phyloP scores from a whole-genome alignment of 306 rosid species.

The Pyrus pyrifolia region DNA sequence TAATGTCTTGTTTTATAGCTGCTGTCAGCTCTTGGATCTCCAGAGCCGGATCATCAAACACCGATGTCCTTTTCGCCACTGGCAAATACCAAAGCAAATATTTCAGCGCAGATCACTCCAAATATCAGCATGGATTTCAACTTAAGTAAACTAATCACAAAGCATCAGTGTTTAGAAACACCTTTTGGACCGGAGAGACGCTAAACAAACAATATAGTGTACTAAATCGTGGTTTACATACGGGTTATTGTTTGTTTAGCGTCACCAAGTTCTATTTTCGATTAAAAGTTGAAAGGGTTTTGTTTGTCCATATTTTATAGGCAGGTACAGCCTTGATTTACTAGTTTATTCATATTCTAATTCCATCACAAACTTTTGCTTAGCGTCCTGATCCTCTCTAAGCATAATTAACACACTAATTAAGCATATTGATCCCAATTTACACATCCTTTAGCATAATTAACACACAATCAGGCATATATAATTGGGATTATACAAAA shows the following conservation, averaged over 20 bases:
- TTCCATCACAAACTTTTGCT: not conserved
- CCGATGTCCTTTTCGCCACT: constrained; percentile 93
- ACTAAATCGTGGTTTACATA: no score
- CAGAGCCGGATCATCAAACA: constrained; percentile 82
- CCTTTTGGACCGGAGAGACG: not conserved
- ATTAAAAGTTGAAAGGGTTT: no score
- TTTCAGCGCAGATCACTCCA: not conserved
- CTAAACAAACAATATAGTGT: no score
- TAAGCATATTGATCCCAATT: not conserved
- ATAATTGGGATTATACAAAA: not conserved
- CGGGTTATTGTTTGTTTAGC: no score
- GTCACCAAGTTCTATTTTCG: no score
- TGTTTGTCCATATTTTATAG: not conserved
- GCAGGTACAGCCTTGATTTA: not conserved
- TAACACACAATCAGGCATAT: not conserved
- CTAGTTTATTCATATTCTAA: not conserved
- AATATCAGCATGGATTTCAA: not conserved
- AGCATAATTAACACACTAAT: not conserved
- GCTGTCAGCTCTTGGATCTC: constrained; percentile 90
- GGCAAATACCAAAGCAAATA: constrained; percentile 9
- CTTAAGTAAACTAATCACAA: not conserved
- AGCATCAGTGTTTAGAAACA: not conserved
- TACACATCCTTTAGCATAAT: not conserved
- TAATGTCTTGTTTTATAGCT: constrained; percentile 81
- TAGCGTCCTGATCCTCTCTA: not conserved